phyloP scores from a whole-genome alignment of 2,329 filamentous ascomycete species.

The Alternaria panax region DNA sequence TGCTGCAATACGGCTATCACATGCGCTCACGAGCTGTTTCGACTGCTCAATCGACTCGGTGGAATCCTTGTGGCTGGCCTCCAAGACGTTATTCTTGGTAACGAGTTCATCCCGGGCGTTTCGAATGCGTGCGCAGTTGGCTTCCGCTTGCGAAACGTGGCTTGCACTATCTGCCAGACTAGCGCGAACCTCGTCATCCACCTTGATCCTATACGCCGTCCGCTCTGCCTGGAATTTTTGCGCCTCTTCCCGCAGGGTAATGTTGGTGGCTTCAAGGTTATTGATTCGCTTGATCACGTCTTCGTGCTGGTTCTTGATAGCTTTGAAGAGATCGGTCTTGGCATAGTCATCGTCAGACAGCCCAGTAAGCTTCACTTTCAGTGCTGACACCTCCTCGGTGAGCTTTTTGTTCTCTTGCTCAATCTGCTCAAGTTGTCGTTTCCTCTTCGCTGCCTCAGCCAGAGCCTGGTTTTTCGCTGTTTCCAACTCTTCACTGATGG shows the following conservation, averaged over 20 bases:
- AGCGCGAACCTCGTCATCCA: slow-evolving; percentile 80
- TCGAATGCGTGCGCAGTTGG: slow-evolving; percentile 84
- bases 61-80: slow-evolving; percentile 79
- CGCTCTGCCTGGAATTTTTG: slow-evolving; percentile 86
- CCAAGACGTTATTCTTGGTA: slow-evolving; percentile 81
- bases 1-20: slow-evolving; percentile 79
- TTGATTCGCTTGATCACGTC: slow-evolving; percentile 93
- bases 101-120: slow-evolving; percentile 83
- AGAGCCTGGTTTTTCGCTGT: slow-evolving; percentile 78
- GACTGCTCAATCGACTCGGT: slow-evolving; percentile 73
- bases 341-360: slow-evolving; percentile 93
- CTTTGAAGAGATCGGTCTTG: slow-evolving; percentile 91
- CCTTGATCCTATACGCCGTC: slow-evolving; percentile 77
- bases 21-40: slow-evolving; percentile 79
- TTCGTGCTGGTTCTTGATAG: slow-evolving; percentile 87
- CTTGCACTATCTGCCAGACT: slow-evolving; percentile 80
- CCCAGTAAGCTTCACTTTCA: slow-evolving; percentile 72
- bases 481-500: slow-evolving; percentile 71
- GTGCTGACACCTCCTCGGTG: slow-evolving; percentile 78
- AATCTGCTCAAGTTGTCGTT: slow-evolving; percentile 83
- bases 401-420: slow-evolving; percentile 78
- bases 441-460: slow-evolving; percentile 80
- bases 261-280: slow-evolving; percentile 86
- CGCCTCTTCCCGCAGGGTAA: slow-evolving; percentile 81
- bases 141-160: slow-evolving; percentile 80